Evolutionary conservation across 2,329 filamentous ascomycete species (phyloP).

Genomic region (Colletotrichum shisoi): DNA sequence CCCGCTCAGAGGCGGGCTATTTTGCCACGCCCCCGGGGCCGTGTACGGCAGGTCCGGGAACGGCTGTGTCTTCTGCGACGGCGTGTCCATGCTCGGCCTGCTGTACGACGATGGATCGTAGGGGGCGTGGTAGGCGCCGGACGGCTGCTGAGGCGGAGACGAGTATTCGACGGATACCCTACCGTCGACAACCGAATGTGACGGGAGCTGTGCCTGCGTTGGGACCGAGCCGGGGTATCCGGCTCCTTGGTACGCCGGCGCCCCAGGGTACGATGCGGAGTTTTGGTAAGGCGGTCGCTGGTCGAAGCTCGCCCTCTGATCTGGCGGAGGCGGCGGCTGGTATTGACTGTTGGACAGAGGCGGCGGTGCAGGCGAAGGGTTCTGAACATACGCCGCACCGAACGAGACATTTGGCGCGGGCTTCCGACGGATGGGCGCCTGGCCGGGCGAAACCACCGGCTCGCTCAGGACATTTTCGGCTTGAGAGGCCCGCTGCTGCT

Average conservation of each 20-base stretch:
- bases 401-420: slow-evolving; percentile 22
- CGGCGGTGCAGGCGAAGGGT: slow-evolving; percentile 22
- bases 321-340: slow-evolving; percentile 5
- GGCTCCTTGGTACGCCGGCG: slow-evolving; percentile 19
- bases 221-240: slow-evolving; percentile 11
- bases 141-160: slow-evolving; percentile 1
- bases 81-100: slow-evolving; percentile 27
- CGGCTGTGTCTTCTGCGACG: slow-evolving; percentile 30
- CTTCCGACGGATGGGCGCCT: slow-evolving; percentile 35
- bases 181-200: background rate
- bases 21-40: slow-evolving; percentile 33
- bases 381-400: slow-evolving; percentile 29
- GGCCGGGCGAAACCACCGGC: slow-evolving; percentile 25
- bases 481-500: slow-evolving; percentile 21
- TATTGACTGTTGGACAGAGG: slow-evolving; percentile 20
- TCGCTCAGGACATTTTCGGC: slow-evolving; percentile 14
- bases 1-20: slow-evolving; percentile 13
- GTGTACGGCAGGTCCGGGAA: slow-evolving; percentile 31
- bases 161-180: slow-evolving; percentile 15
- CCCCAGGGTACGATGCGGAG: slow-evolving; percentile 27
- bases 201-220: slow-evolving; percentile 4
- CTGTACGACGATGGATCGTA: slow-evolving; percentile 26
- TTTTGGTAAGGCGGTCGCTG: slow-evolving; percentile 29
- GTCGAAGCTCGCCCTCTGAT: slow-evolving; percentile 19
- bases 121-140: slow-evolving; percentile 13